Evolutionary conservation across 164 flowering plant species (phyloP), one percentile per base, ranked within the genome.

Genomic region (Brasenia schreberi): DNA sequence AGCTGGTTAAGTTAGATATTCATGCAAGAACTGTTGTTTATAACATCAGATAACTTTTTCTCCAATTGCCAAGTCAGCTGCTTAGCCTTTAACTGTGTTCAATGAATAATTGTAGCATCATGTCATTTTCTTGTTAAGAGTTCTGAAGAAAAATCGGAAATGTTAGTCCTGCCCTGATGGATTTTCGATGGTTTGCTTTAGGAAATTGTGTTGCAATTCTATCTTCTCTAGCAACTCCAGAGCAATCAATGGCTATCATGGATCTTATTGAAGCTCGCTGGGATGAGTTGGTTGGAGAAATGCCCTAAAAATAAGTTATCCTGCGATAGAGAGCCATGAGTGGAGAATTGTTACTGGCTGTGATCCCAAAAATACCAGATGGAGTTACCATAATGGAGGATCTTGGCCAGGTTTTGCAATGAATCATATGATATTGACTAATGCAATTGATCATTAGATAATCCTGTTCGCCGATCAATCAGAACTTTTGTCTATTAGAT

Each of bases 161-260:
- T 70, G 80, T 77, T 43, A 77, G 80, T 61, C 80, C 80, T 56
- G 80, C 80, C 23, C 67, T 78, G 62, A 77, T 77, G 80, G 80
- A 77, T 65, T 77, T 77, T 17, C 67, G 80, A 18, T 77, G 80
- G 80, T 77, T 77, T 70, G 69, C 68, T 42, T 44, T 77, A 33
- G 80, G 80, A 7, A 75, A 77, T 56, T 77, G 78, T 70, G 63
- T 77, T 65, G 78, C 80, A 33, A 77, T 77, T 64, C 61, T 77
- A 11, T 77, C 78, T 5, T 77, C 76, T 59, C 76, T 77, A 43
- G 74, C 80, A 59, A 78, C 80, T 62, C 78, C 78, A 5, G 80
- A 78, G 43, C 80, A 78, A 65, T 72, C 80, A 18, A 65, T 65
- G 61, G 80, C 80, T 49, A 78, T 78, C 45, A 78, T 77, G 80